phyloP scores from a whole-genome alignment of 2,329 filamentous ascomycete species.

The Colletotrichum sp. region DNA sequence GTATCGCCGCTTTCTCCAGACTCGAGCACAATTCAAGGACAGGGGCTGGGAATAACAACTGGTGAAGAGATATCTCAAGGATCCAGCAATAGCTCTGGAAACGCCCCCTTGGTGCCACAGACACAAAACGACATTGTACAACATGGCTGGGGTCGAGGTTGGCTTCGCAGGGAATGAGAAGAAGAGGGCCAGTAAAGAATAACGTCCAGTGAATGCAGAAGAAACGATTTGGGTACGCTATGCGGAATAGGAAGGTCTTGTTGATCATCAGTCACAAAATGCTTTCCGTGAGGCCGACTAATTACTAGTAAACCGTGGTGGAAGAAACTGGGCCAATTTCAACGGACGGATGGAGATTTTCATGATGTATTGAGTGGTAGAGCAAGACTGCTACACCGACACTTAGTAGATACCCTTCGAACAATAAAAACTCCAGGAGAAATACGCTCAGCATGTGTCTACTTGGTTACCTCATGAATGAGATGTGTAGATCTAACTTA shows the following conservation, averaged over 20 bases:
- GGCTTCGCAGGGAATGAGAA: not conserved
- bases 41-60: not conserved
- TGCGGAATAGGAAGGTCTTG: not conserved
- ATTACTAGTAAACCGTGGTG: not conserved
- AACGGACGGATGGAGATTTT: not conserved
- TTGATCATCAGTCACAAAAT: not conserved
- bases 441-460: accelerated
- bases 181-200: too few relatives aligned
- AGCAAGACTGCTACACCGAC: not conserved
- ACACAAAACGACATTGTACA: not conserved
- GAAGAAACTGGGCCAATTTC: not conserved
- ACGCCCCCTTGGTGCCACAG: not conserved
- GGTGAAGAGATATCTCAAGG: not conserved
- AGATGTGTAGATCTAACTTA: not conserved
- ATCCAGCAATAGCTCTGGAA: not conserved
- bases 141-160: not conserved
- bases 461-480: not conserved
- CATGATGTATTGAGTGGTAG: not conserved
- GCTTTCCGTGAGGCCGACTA: accelerated
- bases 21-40: not conserved
- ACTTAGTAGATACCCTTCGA: not conserved
- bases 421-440: accelerated
- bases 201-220: not conserved
- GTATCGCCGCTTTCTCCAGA: conserved; percentile 10
- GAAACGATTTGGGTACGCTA: not conserved